Percentiles rank a stretch among this genome's conserved stretches.
Conservation (phyloP, 306 rosid genomes). For the Clitoria ternatea region DNA sequence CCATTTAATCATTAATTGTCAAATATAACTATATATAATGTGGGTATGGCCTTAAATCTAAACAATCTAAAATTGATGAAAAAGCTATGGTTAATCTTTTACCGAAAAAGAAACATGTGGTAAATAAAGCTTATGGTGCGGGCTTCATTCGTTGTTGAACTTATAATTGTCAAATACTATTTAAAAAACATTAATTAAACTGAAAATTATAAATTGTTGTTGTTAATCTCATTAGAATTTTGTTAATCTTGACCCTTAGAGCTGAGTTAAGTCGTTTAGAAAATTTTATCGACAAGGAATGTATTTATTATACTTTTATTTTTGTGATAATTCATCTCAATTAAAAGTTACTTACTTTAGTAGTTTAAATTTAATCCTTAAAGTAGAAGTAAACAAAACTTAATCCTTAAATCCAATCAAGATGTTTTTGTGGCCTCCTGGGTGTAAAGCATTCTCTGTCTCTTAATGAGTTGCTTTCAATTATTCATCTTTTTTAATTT, state of each 20-base stretch:
- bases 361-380: too few species aligned
- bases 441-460: background rate
- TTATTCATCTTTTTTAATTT: background rate
- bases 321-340: too few species aligned
- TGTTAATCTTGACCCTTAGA: too few species aligned
- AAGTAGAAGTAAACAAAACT: too few species aligned
- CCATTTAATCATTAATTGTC: background rate
- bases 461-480: conserved; percentile 1
- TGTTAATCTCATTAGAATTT: too few species aligned
- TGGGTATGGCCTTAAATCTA: background rate
- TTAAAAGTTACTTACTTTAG: too few species aligned
- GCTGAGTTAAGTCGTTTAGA: too few species aligned
- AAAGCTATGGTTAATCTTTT: too few species aligned
- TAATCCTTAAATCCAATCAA: background rate
- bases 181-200: background rate
- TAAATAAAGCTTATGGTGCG: background rate
- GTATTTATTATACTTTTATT: too few species aligned
- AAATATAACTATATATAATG: background rate
- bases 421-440: background rate
- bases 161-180: background rate
- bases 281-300: too few species aligned
- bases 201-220: too few species aligned
- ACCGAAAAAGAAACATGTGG: background rate
- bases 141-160: background rate
- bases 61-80: too few species aligned